Percentiles rank a stretch among this genome's conserved stretches.
Evolutionary conservation across 768 basidiomycete species (phyloP).

Genomic region (Aureoboletus auriporus): DNA sequence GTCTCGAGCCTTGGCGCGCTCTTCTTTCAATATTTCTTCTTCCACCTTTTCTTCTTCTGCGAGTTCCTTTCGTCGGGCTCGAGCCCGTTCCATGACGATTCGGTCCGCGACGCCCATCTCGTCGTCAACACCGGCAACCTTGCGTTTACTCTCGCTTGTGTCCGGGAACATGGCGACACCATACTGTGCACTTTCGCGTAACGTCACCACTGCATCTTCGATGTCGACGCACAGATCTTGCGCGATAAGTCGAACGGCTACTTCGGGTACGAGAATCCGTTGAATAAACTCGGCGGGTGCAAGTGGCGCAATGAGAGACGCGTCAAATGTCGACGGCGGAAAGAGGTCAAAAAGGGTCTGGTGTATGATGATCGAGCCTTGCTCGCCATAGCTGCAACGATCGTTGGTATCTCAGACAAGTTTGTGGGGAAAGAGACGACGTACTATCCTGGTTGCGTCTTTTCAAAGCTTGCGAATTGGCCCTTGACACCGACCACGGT

Average conservation of each 20-base stretch:
- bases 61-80: slow-evolving; percentile 37
- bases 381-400: slow-evolving; percentile 71
- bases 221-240: slow-evolving; percentile 57
- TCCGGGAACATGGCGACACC: slow-evolving; percentile 83
- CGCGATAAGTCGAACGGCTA: slow-evolving; percentile 76
- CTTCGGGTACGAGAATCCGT: slow-evolving; percentile 87
- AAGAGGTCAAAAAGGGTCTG: slow-evolving; percentile 75
- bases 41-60: slow-evolving; percentile 39
- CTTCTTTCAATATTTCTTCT: slow-evolving; percentile 21
- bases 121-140: slow-evolving; percentile 35
- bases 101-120: slow-evolving; percentile 34
- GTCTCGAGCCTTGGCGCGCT: slow-evolving; percentile 13
- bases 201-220: slow-evolving; percentile 49
- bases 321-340: slow-evolving; percentile 55
- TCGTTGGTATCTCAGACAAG: background rate
- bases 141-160: slow-evolving; percentile 25
- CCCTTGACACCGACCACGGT: slow-evolving; percentile 64
- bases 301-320: slow-evolving; percentile 57
- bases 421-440: slow-evolving; percentile 27
- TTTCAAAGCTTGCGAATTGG: slow-evolving; percentile 77
- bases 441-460: slow-evolving; percentile 87
- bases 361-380: slow-evolving; percentile 77
- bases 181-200: slow-evolving; percentile 76
- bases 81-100: slow-evolving; percentile 43
- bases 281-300: slow-evolving; percentile 74